A percentile compares a stretch with the other conserved stretches of the same genome.
Evolutionary conservation across 23 red algal species (phyloP).

Genomic region (Agarophyton chilense): DNA sequence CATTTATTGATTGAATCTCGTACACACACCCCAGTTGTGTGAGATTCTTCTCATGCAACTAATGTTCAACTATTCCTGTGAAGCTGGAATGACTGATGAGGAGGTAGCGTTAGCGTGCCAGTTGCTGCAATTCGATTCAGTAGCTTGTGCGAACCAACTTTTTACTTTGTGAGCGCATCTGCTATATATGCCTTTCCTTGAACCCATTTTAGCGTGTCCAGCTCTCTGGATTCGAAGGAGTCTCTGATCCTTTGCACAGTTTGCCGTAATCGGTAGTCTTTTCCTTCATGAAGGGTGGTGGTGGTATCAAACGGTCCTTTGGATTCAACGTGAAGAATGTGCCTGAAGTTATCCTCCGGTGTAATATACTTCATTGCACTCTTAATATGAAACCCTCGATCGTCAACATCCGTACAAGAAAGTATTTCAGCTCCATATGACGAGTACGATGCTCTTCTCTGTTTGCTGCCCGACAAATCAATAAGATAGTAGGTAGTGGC

Average conservation of each 20-base stretch:
- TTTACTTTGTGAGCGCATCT: slow-evolving; percentile 18
- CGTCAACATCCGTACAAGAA: not conserved
- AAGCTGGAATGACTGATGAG: not conserved
- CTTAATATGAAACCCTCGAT: not conserved
- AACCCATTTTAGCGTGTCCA: not conserved
- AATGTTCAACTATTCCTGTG: not conserved
- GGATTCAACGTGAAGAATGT: not conserved
- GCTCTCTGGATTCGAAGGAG: slow-evolving; percentile 16
- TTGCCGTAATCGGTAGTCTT: slow-evolving; percentile 17
- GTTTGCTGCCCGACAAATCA: slow-evolving; percentile 1
- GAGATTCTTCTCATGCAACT: not conserved
- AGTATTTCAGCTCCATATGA: slow-evolving; percentile 35
- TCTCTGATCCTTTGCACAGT: slow-evolving; percentile 15
- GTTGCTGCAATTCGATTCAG: not conserved
- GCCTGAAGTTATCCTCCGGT: not conserved
- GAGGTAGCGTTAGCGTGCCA: not conserved
- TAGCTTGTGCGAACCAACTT: not conserved
- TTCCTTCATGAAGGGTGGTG: slow-evolving; percentile 28
- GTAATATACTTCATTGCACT: not conserved
- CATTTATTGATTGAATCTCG: no score
- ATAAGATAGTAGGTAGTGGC: not conserved
- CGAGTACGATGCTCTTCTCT: not conserved
- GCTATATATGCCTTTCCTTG: slow-evolving; percentile 13
- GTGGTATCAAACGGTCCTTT: slow-evolving; percentile 26
- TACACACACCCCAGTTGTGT: not conserved